Conservation (phyloP, 2,329 filamentous ascomycete species). For the Xylaria multiplex region DNA sequence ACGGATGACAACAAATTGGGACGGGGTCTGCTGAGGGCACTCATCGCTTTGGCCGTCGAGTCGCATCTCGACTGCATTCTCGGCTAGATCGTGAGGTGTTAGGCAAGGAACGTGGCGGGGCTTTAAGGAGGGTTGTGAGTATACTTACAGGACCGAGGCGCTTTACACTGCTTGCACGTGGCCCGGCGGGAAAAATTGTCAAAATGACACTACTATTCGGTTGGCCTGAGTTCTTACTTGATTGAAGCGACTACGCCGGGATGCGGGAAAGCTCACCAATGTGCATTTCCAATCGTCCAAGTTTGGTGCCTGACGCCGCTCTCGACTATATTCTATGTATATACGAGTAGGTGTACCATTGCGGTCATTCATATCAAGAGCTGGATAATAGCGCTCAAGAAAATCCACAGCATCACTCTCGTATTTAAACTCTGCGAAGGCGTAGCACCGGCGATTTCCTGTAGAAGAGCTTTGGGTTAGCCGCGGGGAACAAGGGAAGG, state of each 20-base stretch:
- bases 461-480: conserved; percentile 5
- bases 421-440: conserved; percentile 55
- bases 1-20: conserved; percentile 80
- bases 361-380: conserved; percentile 49
- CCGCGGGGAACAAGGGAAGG: neutral
- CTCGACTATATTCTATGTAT: conserved; percentile 51
- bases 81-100: conserved; percentile 39
- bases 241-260: neutral
- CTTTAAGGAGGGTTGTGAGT: neutral
- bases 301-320: conserved; percentile 49
- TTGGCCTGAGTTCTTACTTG: conserved; percentile 25
- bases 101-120: neutral
- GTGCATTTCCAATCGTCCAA: conserved; percentile 55
- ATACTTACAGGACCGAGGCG: conserved; percentile 49
- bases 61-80: conserved; percentile 50
- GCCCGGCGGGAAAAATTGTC: conserved; percentile 50
- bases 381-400: conserved; percentile 52
- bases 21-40: conserved; percentile 63
- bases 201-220: conserved; percentile 46
- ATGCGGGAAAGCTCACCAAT: conserved; percentile 45
- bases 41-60: conserved; percentile 62
- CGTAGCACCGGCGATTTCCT: conserved; percentile 49
- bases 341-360: conserved; percentile 49
- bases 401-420: conserved; percentile 54
- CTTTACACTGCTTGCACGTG: conserved; percentile 51